Conservation (phyloP, 2,329 filamentous ascomycete genomes). For the Aspergillus thermomutatus region DNA sequence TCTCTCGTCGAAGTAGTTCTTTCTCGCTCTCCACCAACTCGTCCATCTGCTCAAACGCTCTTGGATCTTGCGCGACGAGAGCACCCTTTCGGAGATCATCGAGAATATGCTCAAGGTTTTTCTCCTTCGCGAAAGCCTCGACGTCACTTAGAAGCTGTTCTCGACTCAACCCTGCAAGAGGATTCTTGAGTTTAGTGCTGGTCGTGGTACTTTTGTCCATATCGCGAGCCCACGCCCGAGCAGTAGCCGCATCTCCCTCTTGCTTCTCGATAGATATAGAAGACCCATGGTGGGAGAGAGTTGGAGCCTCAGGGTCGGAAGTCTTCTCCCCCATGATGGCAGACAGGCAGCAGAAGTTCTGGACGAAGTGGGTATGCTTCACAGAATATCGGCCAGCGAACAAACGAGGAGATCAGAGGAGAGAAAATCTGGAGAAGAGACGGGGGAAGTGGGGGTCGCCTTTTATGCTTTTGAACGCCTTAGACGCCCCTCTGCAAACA, state of each 20-base stretch:
- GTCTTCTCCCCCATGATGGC: conserved; percentile 9
- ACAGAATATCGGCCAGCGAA: neutral
- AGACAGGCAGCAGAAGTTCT: neutral
- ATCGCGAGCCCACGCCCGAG: conserved; percentile 11
- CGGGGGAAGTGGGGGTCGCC: neutral
- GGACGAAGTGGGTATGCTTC: neutral
- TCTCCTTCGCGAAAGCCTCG: conserved; percentile 47
- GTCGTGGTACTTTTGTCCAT: neutral
- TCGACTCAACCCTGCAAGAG: conserved; percentile 24
- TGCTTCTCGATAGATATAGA: conserved; percentile 7
- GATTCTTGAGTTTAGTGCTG: conserved; percentile 19
- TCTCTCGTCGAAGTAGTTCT: conserved; percentile 6
- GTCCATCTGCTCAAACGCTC: conserved; percentile 59
- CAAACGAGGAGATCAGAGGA: neutral
- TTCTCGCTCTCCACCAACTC: conserved; percentile 27
- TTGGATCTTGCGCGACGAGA: conserved; percentile 68
- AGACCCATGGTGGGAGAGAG: conserved; percentile 2
- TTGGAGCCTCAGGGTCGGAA: conserved; percentile 7
- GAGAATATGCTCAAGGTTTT: conserved; percentile 58
- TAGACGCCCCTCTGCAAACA: neutral
- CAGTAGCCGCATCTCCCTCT: conserved; percentile 3
- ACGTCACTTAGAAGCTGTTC: conserved; percentile 28
- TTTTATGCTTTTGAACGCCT: neutral
- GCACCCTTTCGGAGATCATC: conserved; percentile 51
- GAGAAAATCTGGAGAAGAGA: neutral